A percentile compares a stretch with the other conserved stretches of the same genome.
phyloP scores from a whole-genome alignment of 257 asterid genomes.

The Solanum dulcamara region DNA sequence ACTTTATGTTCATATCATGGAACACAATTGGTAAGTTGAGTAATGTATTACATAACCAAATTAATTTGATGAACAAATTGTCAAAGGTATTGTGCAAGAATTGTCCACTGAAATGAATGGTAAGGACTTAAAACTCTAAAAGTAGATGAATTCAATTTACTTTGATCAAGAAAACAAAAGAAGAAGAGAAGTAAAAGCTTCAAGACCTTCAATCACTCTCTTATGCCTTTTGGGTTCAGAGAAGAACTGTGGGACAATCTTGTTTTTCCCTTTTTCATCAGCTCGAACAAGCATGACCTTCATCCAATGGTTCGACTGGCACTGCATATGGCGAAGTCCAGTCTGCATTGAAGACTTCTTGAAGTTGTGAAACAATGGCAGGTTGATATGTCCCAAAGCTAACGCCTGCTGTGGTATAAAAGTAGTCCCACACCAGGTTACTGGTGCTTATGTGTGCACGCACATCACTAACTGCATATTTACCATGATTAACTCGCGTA shows the following conservation, averaged over 20 bases:
- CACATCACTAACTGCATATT: slow-evolving; percentile 66
- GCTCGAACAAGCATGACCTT: slow-evolving; percentile 30
- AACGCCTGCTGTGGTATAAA: slow-evolving; percentile 61
- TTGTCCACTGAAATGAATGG: neutral
- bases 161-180: neutral
- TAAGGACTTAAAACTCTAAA: neutral
- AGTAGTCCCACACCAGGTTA: slow-evolving; percentile 82
- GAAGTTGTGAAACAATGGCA: slow-evolving; percentile 60
- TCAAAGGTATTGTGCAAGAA: neutral
- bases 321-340: slow-evolving; percentile 75
- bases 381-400: slow-evolving; percentile 67
- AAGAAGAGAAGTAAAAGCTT: neutral
- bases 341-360: slow-evolving; percentile 71
- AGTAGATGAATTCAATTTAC: neutral
- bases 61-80: neutral
- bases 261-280: neutral
- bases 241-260: neutral
- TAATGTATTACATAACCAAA: neutral
- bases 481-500: slow-evolving; percentile 79
- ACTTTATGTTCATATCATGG: neutral
- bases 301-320: slow-evolving; percentile 40
- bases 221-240: neutral
- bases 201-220: neutral
- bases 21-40: neutral
- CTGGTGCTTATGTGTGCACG: slow-evolving; percentile 82